Evolutionary conservation across 192 early-diverging fungal species (phyloP), one percentile per base, ranked within the genome.

Genomic region (Phycomyces nitens): DNA sequence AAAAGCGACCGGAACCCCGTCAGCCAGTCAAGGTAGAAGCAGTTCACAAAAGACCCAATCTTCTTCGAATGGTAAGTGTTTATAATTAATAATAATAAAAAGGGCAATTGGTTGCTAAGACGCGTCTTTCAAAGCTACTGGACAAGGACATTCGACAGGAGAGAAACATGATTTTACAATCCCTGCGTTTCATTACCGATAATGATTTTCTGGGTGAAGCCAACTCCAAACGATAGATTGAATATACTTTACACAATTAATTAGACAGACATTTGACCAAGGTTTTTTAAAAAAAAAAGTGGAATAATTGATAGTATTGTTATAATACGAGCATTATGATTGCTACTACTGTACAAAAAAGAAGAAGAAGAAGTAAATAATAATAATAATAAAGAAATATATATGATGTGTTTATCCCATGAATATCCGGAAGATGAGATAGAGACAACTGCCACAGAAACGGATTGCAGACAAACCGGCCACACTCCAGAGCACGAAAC

Each of bases 401-500:
- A 34, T 5, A 7, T 5, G 7, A 34, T n/a, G n/a, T n/a, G 2
- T 59, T 68, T 73, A 73, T 54, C 82, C 82, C 41, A 74, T 77
- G 57, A 84, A 70, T 26, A 84, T 73, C 56, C 83, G 73, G 49
- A 83, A 74, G 20, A 93, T 64, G 34, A 92, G 77, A 69, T 94
- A 94, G 4, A 71, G 58, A 53, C 76, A 76, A 47, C 77, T 80
- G 22, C 92, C 92, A 40, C 83, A 69, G 68, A 91, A 92, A 49
- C 92, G 75, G 53, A 92, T 73, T 3, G 73, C 65, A 5, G 88
- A 78, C 43, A 94, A 67, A 56, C 77, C 87, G 15, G 85, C 74
- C 3, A 93, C 91, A 27, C 86, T 85, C 80, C 86, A 94, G 39
- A 94, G 83, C n/a, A 93, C 80, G 64, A 91, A 89, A 14, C 71